Base-by-base conservation (phyloP, 106 monocot genomes). In the Iris macrosiphon region DNA sequence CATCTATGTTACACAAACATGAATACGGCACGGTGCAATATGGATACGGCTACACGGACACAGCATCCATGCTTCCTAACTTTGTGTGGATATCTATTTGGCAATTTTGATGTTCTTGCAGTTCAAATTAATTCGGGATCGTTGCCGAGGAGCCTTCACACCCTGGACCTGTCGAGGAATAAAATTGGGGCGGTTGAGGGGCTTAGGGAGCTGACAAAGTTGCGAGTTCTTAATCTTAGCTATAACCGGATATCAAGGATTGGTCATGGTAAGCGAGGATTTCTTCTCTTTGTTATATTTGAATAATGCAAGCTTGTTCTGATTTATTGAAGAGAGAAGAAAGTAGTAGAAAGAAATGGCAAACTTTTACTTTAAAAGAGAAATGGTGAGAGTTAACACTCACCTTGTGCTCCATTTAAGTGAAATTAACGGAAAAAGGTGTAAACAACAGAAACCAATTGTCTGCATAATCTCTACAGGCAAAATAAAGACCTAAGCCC, bases 181-280 rank as follows among this genome's bases (percentile, higher is more conserved):
- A 90, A 83, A 72, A 90, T 96, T 15, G 54, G 70, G 1, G 48
- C 72, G 0, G 87, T 90, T 40, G 86, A 96, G 43, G 96, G 90
- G 0, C 79, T 96, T 23, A 74, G 77, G 35, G 89, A 90, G 52
- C 61, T 96, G 49, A 85, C 82, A 27, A 76, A 86, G 40, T 41
- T 96, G 62, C 67, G 90, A 0, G 77, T 85, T 48, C 82, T 95
- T 21, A 85, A 95, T 49, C 79, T 95, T 37, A 95, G 95, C 69
- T 86, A 95, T 52, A 95, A 95, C 59, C 49, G 64, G 45, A 89
- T 95, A 25, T 82, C 95, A 30, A 66, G 82, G 8, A 89, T 85
- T 41, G 82, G 95, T 23, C 89, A 95, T 61, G 95, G 95, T 95
- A 63, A 75, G 69, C 17, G 17, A 28, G 37, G 10, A 13, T 26